Evolutionary conservation across 2,329 filamentous ascomycete genomes (phyloP).

Genomic region (Claviceps sp.): DNA sequence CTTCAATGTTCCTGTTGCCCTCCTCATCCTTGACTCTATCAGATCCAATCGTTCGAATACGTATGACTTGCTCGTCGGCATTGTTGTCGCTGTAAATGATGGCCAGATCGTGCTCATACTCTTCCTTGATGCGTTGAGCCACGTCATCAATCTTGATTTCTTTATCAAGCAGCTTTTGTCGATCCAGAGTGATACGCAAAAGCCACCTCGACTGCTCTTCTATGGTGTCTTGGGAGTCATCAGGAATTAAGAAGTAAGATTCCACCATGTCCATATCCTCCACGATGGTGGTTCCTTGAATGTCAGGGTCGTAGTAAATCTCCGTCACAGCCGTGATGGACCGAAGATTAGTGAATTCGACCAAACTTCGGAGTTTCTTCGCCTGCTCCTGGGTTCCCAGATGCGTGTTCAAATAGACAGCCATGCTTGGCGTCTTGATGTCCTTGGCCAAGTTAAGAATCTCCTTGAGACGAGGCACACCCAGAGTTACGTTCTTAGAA

Average conservation of each 20-base stretch:
- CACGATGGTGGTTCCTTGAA: conserved; percentile 71
- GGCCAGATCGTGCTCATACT: conserved; percentile 72
- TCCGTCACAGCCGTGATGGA: conserved; percentile 87
- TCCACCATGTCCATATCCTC: conserved; percentile 90
- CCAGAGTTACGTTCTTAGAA: conserved; percentile 97
- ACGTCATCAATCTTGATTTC: conserved; percentile 85
- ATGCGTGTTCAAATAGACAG: conserved; percentile 62
- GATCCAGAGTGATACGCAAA: conserved; percentile 81
- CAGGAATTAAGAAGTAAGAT: conserved; percentile 89
- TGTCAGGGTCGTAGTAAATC: conserved; percentile 93
- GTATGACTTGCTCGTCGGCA: conserved; percentile 86
- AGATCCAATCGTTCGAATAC: conserved; percentile 66
- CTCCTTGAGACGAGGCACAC: conserved; percentile 98
- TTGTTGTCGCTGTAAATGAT: conserved; percentile 98
- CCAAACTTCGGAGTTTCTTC: conserved; percentile 72
- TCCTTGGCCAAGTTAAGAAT: conserved; percentile 96
- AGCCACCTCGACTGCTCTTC: conserved; percentile 88
- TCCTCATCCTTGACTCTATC: conserved; percentile 64
- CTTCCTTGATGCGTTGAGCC: conserved; percentile 75
- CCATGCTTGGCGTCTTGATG: conserved; percentile 98
- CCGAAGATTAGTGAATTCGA: conserved; percentile 88
- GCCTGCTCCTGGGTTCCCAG: conserved; percentile 62
- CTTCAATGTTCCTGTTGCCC: conserved; percentile 48
- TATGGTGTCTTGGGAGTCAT: conserved; percentile 48
- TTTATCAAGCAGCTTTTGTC: conserved; percentile 92